A percentile compares a stretch with the other conserved stretches of the same genome.
Evolutionary conservation across 108 stramenopile species (phyloP).

Genomic region (Schizochytrium sp.): DNA sequence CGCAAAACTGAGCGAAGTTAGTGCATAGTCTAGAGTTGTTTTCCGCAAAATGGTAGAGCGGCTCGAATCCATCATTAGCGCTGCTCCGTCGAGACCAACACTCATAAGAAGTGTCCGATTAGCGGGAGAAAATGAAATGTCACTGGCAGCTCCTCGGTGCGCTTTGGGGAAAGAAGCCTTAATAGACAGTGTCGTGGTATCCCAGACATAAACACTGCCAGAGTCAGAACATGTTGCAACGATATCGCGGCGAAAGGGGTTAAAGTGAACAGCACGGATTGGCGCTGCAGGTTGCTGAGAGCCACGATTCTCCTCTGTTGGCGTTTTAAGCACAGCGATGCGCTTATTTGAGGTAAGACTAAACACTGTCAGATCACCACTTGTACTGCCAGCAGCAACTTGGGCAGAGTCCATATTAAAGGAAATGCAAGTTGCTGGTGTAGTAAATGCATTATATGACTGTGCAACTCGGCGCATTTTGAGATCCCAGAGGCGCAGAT

Average conservation of each 20-base stretch:
- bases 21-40: background rate
- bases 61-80: background rate
- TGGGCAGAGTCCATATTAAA: constrained; percentile 22
- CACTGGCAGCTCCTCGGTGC: constrained; percentile 14
- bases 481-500: constrained; percentile 37
- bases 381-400: constrained; percentile 17
- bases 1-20: constrained; percentile 16
- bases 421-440: background rate
- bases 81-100: constrained; percentile 20
- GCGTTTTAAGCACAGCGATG: background rate
- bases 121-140: constrained; percentile 31
- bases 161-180: constrained; percentile 11
- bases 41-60: background rate
- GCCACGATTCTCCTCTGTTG: constrained; percentile 38
- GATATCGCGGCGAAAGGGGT: constrained; percentile 22
- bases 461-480: background rate
- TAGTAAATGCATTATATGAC: constrained; percentile 4
- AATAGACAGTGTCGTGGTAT: background rate
- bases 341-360: constrained; percentile 23
- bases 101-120: constrained; percentile 35
- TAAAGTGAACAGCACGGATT: constrained; percentile 6
- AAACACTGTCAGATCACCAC: constrained; percentile 48
- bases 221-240: constrained; percentile 38
- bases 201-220: constrained; percentile 58
- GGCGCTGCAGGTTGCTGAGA: background rate